phyloP scores from a whole-genome alignment of 2,329 filamentous ascomycete species.

The Hypoxylon sp. region DNA sequence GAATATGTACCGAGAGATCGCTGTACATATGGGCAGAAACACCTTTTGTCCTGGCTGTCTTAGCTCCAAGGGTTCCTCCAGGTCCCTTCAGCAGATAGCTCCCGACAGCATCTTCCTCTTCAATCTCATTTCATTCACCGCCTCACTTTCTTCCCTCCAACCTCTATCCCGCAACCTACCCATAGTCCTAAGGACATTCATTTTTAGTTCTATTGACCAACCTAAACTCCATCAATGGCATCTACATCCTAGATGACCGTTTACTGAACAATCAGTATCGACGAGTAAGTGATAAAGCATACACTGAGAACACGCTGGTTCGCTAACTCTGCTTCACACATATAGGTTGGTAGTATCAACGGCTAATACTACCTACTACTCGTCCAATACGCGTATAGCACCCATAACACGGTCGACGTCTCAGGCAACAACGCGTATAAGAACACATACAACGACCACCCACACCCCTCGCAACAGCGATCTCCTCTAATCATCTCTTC shows the following conservation, averaged over 20 bases:
- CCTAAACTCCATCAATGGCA: not conserved
- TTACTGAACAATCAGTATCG: not conserved
- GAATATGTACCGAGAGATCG: too few species aligned
- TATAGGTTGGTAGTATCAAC: not conserved
- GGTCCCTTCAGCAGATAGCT: too few species aligned
- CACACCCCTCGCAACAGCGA: too few species aligned
- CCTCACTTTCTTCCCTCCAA: not conserved
- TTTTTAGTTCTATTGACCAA: not conserved
- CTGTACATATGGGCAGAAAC: too few species aligned
- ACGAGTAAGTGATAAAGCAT: not conserved
- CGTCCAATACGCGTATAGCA: too few species aligned
- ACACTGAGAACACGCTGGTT: not conserved
- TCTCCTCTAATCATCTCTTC: too few species aligned
- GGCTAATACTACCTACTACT: not conserved
- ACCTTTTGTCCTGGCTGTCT: too few species aligned
- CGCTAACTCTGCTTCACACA: not conserved
- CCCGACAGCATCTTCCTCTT: not conserved
- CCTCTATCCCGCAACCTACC: not conserved
- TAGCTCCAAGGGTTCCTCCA: too few species aligned
- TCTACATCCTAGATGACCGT: not conserved
- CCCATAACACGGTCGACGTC: too few species aligned
- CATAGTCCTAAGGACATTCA: not conserved
- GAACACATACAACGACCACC: too few species aligned
- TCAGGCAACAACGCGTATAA: too few species aligned
- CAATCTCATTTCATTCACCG: not conserved